These are phyloP conservation scores for Litchi chinensis DNA, from an alignment of 345 rosid species.

Conservation along the genomic window DNA sequence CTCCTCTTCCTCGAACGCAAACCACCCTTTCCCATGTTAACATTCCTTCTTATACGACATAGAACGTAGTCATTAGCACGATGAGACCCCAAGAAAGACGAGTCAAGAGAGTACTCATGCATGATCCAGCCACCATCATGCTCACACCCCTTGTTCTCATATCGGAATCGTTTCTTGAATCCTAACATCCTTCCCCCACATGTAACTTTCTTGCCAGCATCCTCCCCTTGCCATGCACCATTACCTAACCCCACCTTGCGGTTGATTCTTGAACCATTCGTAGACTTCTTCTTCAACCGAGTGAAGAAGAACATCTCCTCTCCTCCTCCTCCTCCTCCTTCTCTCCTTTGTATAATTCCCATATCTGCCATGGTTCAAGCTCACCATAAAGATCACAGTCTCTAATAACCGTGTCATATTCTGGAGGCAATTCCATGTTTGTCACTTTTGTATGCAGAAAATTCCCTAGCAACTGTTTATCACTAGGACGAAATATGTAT, in stretches of 20 bases:
- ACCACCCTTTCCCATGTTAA: background rate
- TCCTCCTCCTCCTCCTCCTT: background rate
- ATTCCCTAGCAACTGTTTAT: background rate
- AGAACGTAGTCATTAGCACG: background rate
- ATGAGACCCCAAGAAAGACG: background rate
- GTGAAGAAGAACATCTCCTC: conserved; percentile 10
- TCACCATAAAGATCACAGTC: background rate
- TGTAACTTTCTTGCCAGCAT: background rate
- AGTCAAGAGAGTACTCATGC: background rate
- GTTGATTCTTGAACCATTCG: background rate
- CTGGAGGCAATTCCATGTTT: background rate
- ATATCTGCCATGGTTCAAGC: background rate
- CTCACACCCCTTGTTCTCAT: background rate
- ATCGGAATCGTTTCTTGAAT: conserved; percentile 2
- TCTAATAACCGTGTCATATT: background rate
- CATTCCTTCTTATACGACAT: background rate
- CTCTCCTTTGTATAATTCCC: background rate
- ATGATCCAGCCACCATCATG: conserved; percentile 4
- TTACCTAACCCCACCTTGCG: background rate
- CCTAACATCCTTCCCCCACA: background rate
- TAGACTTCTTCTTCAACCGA: background rate
- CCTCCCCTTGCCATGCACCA: conserved; percentile 20
- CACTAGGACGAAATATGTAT: background rate
- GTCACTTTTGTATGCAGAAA: background rate
- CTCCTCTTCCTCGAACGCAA: background rate